Percentiles rank a stretch among this genome's conserved stretches.
Conservation (phyloP, 2,329 filamentous ascomycete species). For the Neobulgaria alba region DNA sequence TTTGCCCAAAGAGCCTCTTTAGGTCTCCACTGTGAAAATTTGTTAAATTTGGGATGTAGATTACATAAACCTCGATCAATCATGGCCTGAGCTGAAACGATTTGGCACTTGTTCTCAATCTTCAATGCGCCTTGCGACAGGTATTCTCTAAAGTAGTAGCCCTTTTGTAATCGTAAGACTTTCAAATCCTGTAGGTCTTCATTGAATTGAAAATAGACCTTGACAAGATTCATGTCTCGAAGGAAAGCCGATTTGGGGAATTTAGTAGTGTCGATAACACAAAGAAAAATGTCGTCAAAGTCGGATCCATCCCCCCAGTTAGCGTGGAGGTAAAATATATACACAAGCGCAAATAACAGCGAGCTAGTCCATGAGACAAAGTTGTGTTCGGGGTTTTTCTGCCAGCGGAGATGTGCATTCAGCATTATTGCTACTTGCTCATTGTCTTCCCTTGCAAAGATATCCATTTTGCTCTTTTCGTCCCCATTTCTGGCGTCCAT, state of each 20-base stretch:
- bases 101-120: constrained; percentile 9
- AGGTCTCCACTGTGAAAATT: constrained; percentile 3
- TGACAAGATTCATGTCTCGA: constrained; percentile 6
- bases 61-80: constrained; percentile 5
- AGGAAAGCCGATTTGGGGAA: constrained; percentile 6
- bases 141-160: constrained; percentile 11
- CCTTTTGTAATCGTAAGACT: constrained; percentile 2
- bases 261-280: constrained; percentile 6
- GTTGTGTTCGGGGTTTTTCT: too few species aligned
- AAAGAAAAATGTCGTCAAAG: constrained; percentile 5
- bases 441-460: too few species aligned
- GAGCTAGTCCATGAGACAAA: constrained; percentile 9
- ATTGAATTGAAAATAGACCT: constrained; percentile 4
- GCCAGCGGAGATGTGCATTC: too few species aligned
- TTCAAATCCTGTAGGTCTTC: constrained; percentile 1
- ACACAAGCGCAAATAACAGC: constrained; percentile 6
- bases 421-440: too few species aligned
- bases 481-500: too few species aligned
- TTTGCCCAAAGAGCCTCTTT: constrained; percentile 3
- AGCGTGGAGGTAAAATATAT: constrained; percentile 6
- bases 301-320: constrained; percentile 3
- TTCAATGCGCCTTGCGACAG: constrained; percentile 10
- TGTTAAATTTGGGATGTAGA: constrained; percentile 7
- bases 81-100: constrained; percentile 7
- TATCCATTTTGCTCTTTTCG: too few species aligned